Evolutionary conservation across 305 asterid genomes (phyloP), one percentile per base, ranked within the genome.

Genomic region (Stenogyne calaminthoides): DNA sequence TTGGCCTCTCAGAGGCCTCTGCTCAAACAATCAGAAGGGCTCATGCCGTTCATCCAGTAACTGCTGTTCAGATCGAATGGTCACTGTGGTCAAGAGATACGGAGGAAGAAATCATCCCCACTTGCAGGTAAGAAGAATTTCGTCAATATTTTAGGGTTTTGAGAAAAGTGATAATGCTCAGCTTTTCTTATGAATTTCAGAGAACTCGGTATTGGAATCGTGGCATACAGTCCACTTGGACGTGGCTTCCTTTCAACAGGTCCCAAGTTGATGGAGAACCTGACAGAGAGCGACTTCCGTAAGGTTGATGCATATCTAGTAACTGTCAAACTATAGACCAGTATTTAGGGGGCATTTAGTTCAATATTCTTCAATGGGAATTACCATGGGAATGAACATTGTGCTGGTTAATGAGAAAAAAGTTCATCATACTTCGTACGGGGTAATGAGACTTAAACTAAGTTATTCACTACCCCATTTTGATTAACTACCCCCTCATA

Each of bases 161-260:
- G n/a, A n/a, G n/a, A n/a, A n/a, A n/a, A n/a, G n/a, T n/a, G 40
- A 47, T 5, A 6, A 15, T 3, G 5, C 20, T 10, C 59, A 11
- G 4, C n/a, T 59, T 14, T 11, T 8, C 9, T 37, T 39, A 54
- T 6, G 36, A 39, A 36, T 71, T 16, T 69, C 71, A 84, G 89
- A 74, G 89, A 86, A 58, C 89, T 84, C n/a, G 87, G 86, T 42
- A 82, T 86, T n/a, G 87, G 88, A 40, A 84, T 84, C 6, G 91
- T 84, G 0, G 75, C 88, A 6, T 87, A 81, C 65, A 81, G 90
- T 60, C 92, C 92, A 10, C 72, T 87, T 2, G 89, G 87, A 32
- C 67, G 80, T 18, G 89, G 92, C 19, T 87, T 87, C 81, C 71
- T 87, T 76, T 76, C 90, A 6, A 36, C 71, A 3, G 89, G 92